Evolutionary conservation across 805 yeast species (phyloP).

Genomic region (Candida incommunis): DNA sequence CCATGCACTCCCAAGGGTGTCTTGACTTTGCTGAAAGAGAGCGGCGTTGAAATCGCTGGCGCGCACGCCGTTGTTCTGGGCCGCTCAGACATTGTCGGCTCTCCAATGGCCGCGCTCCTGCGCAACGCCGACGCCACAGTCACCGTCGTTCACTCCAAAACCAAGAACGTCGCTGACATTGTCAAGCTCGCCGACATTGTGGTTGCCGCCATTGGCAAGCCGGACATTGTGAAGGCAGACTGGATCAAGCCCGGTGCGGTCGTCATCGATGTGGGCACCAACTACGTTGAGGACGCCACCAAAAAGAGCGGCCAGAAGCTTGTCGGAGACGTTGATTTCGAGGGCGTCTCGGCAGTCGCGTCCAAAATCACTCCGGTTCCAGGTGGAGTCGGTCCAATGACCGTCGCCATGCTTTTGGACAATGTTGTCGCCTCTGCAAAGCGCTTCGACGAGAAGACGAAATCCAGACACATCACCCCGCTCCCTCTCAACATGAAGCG

Average conservation of each 20-base stretch:
- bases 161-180: conserved; percentile 43
- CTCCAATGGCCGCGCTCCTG: conserved; percentile 77
- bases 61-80: conserved; percentile 84
- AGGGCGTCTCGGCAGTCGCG: conserved; percentile 45
- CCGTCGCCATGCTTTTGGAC: conserved; percentile 87
- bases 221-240: conserved; percentile 71
- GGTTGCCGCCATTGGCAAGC: conserved; percentile 86
- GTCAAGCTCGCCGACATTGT: conserved; percentile 71
- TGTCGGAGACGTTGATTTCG: conserved; percentile 89
- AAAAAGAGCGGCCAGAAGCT: conserved; percentile 68
- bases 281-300: conserved; percentile 61
- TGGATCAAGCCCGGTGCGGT: conserved; percentile 77
- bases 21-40: conserved; percentile 59
- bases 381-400: conserved; percentile 99
- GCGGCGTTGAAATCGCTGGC: conserved; percentile 54
- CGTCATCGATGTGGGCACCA: conserved; percentile 94
- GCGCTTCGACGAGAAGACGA: conserved; percentile 30
- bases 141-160: conserved; percentile 68
- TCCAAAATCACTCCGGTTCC: conserved; percentile 87
- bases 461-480: conserved; percentile 37
- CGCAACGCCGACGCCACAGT: conserved; percentile 74
- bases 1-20: conserved; percentile 97
- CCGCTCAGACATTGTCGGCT: conserved; percentile 94
- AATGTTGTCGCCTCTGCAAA: conserved; percentile 77
- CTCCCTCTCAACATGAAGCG: conserved; percentile 35